Percentiles rank a stretch among this genome's conserved stretches.
Conservation (phyloP, 2,329 filamentous ascomycete species). For the Emergomyces africanus region DNA sequence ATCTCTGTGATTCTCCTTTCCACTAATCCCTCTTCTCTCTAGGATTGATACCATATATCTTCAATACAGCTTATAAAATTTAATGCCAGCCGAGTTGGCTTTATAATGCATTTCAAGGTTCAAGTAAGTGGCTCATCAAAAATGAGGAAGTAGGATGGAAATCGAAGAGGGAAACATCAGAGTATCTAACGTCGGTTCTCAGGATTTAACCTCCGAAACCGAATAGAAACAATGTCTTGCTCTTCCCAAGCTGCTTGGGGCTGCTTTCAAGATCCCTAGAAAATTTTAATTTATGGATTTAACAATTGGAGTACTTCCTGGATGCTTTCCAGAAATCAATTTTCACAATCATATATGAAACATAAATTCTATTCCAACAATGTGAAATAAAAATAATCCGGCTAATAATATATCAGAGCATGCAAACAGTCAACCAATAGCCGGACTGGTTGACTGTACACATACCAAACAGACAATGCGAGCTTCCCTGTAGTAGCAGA, state of each 20-base stretch:
- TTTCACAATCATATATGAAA: neutral
- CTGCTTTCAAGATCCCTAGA: neutral
- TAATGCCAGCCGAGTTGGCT: neutral
- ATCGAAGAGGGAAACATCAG: neutral
- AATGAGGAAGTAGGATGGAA: neutral
- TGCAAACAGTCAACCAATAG: no score
- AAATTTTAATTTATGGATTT: neutral
- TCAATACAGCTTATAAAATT: neutral
- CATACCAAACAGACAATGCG: neutral
- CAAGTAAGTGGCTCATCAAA: no score
- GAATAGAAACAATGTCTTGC: neutral
- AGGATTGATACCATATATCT: constrained; percentile 7
- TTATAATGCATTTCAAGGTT: neutral
- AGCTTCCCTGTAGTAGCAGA: neutral
- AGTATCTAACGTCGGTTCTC: neutral
- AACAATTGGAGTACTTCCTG: neutral
- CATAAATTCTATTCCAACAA: neutral
- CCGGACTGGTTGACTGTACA: no score
- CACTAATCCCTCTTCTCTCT: neutral
- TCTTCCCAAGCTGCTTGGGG: neutral
- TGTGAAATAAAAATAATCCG: neutral
- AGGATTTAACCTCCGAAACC: neutral
- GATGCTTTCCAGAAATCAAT: neutral
- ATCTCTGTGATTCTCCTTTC: neutral
- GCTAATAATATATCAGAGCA: no score